phyloP scores from a whole-genome alignment of 2,329 filamentous ascomycete species.

The Sarocladium kiliense region DNA sequence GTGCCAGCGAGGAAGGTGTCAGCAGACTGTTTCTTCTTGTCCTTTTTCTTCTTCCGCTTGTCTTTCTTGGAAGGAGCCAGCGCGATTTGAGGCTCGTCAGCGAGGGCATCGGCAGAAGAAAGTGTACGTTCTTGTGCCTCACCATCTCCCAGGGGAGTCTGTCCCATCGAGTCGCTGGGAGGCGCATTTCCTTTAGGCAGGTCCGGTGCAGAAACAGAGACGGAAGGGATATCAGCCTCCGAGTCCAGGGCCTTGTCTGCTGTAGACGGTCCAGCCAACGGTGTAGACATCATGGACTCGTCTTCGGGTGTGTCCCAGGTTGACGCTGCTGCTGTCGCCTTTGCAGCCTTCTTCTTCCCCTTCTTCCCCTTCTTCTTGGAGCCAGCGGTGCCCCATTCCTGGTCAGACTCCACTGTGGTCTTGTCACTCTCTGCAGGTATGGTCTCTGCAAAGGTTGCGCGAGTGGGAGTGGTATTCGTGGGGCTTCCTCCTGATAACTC shows the following conservation, averaged over 20 bases:
- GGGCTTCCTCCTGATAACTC: constrained; percentile 9
- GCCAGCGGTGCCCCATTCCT: neutral
- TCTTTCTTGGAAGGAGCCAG: constrained; percentile 13
- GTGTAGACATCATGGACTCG: constrained; percentile 6
- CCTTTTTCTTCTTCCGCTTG: constrained; percentile 15
- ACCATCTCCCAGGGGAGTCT: neutral
- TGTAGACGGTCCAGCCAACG: neutral
- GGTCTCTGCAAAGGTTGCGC: neutral
- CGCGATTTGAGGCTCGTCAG: neutral
- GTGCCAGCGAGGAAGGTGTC: neutral
- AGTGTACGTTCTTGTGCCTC: neutral
- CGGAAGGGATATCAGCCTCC: neutral
- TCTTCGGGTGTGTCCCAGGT: neutral
- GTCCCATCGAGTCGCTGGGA: neutral
- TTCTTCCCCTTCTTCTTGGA: constrained; percentile 12
- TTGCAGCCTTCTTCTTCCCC: constrained; percentile 11
- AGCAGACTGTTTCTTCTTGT: constrained; percentile 6
- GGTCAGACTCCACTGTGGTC: neutral
- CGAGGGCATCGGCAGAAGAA: neutral
- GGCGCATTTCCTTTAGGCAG: no score
- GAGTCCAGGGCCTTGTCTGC: neutral
- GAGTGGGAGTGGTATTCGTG: constrained; percentile 7
- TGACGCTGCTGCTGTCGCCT: neutral
- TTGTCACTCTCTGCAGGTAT: neutral
- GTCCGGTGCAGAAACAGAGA: constrained; percentile 4